Base-by-base conservation (phyloP, 1,139 yeast genomes). In the Sugiyamaella japonica region DNA sequence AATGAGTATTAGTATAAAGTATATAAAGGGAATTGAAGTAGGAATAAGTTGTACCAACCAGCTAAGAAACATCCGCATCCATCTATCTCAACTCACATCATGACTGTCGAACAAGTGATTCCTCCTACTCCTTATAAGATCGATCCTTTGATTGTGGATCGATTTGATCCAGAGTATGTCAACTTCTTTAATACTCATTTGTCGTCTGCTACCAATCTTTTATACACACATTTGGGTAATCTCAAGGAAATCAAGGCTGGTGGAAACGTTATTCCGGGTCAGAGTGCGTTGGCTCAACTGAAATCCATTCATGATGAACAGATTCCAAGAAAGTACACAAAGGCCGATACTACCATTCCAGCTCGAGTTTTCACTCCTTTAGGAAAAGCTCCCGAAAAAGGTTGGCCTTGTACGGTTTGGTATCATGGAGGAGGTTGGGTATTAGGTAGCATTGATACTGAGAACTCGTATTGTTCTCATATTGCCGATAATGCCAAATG, bases 341-440 rank as follows among this genome's bases (percentile, higher is more conserved):
- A 58, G 13, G 69, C 67, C 4, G 54, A 59, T 8, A 54, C 63
- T 12, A 52, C 56, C 17, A 68, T 77, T 28, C 72, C 76, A 1
- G 75, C 74, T 8, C 66, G 80, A 55, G 76, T 77, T 1, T 76
- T 76, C 58, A 69, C 70, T 17, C 80, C 80, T 12, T 62, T 66
- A 13, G 73, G 73, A 9, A 67, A 65, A 7, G 62, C 65, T 29
- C 81, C 81, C 1, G 66, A 52, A 1, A 66, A 61, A 3, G 81
- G 81, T 1, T 76, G 77, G 74, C 81, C 82, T 1, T 68, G 75
- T 37, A 70, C 73, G 36, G 61, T 77, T 10, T 77, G 79, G 78
- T 76, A 66, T 64, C 82, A 78, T 59, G 82, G 82, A n/a, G 79
- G 79, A 31, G 71, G 71, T 5, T 77, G 80, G 78, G 78, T 74